These are phyloP conservation scores for Cercospora janseana DNA, from an alignment of 2,329 filamentous ascomycete species.

Conservation along the genomic window DNA sequence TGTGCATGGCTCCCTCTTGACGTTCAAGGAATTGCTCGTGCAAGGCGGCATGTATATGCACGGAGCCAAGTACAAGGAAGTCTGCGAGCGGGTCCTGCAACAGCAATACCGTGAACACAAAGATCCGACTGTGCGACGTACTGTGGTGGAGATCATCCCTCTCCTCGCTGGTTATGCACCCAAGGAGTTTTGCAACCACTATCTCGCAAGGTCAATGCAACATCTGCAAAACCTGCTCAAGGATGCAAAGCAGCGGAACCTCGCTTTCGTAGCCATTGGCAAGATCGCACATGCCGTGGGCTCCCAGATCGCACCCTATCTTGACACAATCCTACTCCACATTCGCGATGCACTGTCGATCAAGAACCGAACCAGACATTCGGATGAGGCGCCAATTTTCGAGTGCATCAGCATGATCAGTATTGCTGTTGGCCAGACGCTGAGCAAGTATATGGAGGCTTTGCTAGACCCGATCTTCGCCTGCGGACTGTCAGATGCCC, in stretches of 20 bases:
- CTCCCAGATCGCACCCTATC: constrained; percentile 88
- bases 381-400: constrained; percentile 75
- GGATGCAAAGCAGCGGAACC: constrained; percentile 89
- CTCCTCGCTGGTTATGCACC: constrained; percentile 91
- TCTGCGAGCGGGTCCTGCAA: constrained; percentile 81
- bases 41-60: constrained; percentile 99
- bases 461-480: constrained; percentile 94
- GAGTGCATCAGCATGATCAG: constrained; percentile 97
- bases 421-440: constrained; percentile 88
- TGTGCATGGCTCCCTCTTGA: constrained; percentile 89
- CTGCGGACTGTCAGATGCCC: constrained; percentile 87
- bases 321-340: constrained; percentile 90
- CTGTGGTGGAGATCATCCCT: constrained; percentile 87
- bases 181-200: constrained; percentile 79
- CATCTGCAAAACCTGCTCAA: constrained; percentile 92
- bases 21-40: constrained; percentile 86
- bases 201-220: constrained; percentile 95
- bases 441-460: constrained; percentile 98
- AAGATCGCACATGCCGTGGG: constrained; percentile 96
- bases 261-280: constrained; percentile 92
- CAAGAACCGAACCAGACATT: constrained; percentile 64
- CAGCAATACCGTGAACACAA: constrained; percentile 84
- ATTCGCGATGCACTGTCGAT: constrained; percentile 86
- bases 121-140: constrained; percentile 81
- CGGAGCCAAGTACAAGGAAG: constrained; percentile 77